Conservation (phyloP, 169 alveolate species). For the Plasmodium gallinaceum region DNA sequence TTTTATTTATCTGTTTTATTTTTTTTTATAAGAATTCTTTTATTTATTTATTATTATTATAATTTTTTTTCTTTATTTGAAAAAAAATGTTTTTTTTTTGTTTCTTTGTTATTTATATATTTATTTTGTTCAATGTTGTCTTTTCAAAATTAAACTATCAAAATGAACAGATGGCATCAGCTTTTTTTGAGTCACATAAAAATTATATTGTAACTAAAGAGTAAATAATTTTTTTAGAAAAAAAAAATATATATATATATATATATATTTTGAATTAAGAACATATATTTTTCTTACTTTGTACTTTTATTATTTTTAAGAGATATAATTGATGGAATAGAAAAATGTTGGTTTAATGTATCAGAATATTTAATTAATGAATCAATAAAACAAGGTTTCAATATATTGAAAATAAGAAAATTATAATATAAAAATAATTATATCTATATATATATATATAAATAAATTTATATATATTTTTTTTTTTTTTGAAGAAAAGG, state of each 20-base stretch:
- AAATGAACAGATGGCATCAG: slow-evolving; percentile 53
- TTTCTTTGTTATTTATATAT: slow-evolving; percentile 31
- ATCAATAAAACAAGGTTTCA: slow-evolving; percentile 56
- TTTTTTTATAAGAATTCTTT: neutral
- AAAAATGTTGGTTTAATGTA: slow-evolving; percentile 67
- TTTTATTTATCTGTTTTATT: slow-evolving; percentile 6
- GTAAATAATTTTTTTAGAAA: slow-evolving; percentile 1
- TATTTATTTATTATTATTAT: slow-evolving; percentile 21
- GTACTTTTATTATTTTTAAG: slow-evolving; percentile 15
- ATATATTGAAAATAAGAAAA: neutral
- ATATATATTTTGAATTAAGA: neutral
- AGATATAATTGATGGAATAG: slow-evolving; percentile 64
- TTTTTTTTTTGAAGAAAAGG: slow-evolving; percentile 38
- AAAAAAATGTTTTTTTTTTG: slow-evolving; percentile 42
- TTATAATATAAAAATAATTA: neutral
- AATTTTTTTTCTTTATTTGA: slow-evolving; percentile 22
- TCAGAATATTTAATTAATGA: slow-evolving; percentile 45
- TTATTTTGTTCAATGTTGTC: slow-evolving; percentile 51
- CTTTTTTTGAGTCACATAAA: slow-evolving; percentile 52
- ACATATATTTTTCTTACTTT: neutral
- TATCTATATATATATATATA: slow-evolving; percentile 7
- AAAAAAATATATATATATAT: neutral
- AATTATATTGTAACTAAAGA: slow-evolving; percentile 47
- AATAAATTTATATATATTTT: neutral
- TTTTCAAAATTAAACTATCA: slow-evolving; percentile 60